Conservation (phyloP, 805 yeast genomes). For the Saccharomycopsis schoenii region DNA sequence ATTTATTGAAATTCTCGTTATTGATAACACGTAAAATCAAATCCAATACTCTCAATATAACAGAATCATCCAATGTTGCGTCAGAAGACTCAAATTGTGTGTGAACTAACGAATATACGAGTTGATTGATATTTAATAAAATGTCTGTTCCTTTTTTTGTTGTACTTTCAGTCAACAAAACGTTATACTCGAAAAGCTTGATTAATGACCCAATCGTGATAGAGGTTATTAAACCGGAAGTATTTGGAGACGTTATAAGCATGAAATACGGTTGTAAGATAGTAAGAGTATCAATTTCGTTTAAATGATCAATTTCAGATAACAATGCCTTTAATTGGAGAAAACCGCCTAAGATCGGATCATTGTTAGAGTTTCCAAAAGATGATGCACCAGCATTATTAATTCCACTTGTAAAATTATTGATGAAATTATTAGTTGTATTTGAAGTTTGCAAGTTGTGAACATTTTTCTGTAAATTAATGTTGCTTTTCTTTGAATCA, state of each 20-base stretch:
- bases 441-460: not conserved
- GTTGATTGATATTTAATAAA: constrained; percentile 25
- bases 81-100: constrained; percentile 95
- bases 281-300: constrained; percentile 58
- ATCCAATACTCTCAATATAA: constrained; percentile 70
- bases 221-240: constrained; percentile 79
- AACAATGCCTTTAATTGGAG: constrained; percentile 68
- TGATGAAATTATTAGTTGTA: not conserved
- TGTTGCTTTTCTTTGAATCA: not conserved
- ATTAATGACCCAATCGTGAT: constrained; percentile 68
- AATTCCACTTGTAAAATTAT: constrained; percentile 21
- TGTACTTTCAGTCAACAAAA: constrained; percentile 30
- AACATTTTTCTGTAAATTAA: not conserved
- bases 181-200: constrained; percentile 60
- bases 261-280: constrained; percentile 79
- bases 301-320: constrained; percentile 41
- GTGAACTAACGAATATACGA: constrained; percentile 62
- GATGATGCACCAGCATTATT: constrained; percentile 20
- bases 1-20: constrained; percentile 34
- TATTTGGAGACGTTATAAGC: constrained; percentile 72
- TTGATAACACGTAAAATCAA: constrained; percentile 58
- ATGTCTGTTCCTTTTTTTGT: not conserved
- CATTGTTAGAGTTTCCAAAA: constrained; percentile 27
- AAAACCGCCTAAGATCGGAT: constrained; percentile 70
- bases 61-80: constrained; percentile 85